These are phyloP conservation scores for Hibiscus mutabilis DNA, from an alignment of 345 rosid species.

Conservation along the genomic window DNA sequence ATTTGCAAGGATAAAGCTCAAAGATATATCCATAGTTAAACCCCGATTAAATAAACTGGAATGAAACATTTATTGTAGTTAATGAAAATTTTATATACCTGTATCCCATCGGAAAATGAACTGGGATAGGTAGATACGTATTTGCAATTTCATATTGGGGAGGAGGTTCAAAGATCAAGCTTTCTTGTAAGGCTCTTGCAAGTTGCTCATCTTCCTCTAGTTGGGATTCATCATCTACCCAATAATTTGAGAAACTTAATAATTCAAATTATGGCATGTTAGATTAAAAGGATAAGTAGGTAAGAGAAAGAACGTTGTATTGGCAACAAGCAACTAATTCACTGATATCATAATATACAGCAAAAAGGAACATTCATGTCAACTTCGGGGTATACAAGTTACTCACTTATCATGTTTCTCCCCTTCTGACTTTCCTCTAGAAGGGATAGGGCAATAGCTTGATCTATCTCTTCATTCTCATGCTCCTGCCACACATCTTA, in stretches of 20 bases:
- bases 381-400: slow-evolving; percentile 10
- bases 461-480: slow-evolving; percentile 72
- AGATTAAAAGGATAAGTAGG: slow-evolving; percentile 3
- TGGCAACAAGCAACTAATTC: not conserved
- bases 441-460: slow-evolving; percentile 79
- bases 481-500: slow-evolving; percentile 49
- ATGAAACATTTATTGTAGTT: not conserved
- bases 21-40: not conserved
- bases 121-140: slow-evolving; percentile 27
- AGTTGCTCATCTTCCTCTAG: slow-evolving; percentile 87
- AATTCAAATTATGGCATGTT: slow-evolving; percentile 12
- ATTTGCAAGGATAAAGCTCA: not conserved
- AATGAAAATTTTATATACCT: slow-evolving; percentile 41
- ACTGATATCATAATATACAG: not conserved
- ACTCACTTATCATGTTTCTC: slow-evolving; percentile 43
- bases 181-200: slow-evolving; percentile 87
- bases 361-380: not conserved
- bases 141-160: slow-evolving; percentile 29
- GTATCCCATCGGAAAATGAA: slow-evolving; percentile 54
- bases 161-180: slow-evolving; percentile 59
- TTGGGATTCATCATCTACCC: slow-evolving; percentile 44
- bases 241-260: slow-evolving; percentile 21
- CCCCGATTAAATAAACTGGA: not conserved
- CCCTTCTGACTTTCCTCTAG: slow-evolving; percentile 53
- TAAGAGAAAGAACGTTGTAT: not conserved